Evolutionary conservation across 257 asterid genomes (phyloP).

Genomic region (Perilla frutescens): DNA sequence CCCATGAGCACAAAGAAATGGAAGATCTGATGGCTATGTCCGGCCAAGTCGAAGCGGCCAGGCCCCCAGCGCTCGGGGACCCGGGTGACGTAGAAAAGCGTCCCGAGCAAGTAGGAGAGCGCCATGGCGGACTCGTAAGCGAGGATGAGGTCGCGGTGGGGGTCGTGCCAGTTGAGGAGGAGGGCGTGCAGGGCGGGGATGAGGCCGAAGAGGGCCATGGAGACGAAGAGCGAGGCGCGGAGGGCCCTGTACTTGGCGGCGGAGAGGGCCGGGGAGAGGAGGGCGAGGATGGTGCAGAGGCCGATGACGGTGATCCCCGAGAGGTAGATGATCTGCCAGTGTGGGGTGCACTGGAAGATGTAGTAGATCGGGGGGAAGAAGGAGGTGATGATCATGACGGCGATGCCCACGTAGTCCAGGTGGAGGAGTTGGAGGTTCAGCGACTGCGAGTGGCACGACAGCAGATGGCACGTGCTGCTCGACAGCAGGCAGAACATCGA

Average conservation of each 20-base stretch:
- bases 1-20: slow-evolving; percentile 90
- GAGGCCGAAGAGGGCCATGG: slow-evolving; percentile 89
- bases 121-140: slow-evolving; percentile 84
- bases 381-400: slow-evolving; percentile 96
- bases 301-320: slow-evolving; percentile 76
- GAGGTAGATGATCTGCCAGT: slow-evolving; percentile 80
- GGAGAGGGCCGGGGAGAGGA: slow-evolving; percentile 74
- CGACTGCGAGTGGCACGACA: slow-evolving; percentile 77
- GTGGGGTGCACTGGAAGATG: slow-evolving; percentile 85
- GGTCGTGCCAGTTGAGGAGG: slow-evolving; percentile 70
- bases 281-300: slow-evolving; percentile 57
- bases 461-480: slow-evolving; percentile 88
- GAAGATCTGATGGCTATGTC: slow-evolving; percentile 95
- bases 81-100: slow-evolving; percentile 68
- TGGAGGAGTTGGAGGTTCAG: slow-evolving; percentile 64
- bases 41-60: slow-evolving; percentile 89
- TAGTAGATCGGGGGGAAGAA: slow-evolving; percentile 96
- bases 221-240: slow-evolving; percentile 72
- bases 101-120: slow-evolving; percentile 65
- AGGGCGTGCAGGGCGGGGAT: slow-evolving; percentile 78
- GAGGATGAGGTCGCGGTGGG: slow-evolving; percentile 61
- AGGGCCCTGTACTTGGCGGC: slow-evolving; percentile 62
- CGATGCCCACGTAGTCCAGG: slow-evolving; percentile 84
- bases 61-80: slow-evolving; percentile 92
- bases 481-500: slow-evolving; percentile 93